Evolutionary conservation across 2,329 filamentous ascomycete species (phyloP), one percentile per base, ranked within the genome.

Genomic region (Sporothrix curviconia): DNA sequence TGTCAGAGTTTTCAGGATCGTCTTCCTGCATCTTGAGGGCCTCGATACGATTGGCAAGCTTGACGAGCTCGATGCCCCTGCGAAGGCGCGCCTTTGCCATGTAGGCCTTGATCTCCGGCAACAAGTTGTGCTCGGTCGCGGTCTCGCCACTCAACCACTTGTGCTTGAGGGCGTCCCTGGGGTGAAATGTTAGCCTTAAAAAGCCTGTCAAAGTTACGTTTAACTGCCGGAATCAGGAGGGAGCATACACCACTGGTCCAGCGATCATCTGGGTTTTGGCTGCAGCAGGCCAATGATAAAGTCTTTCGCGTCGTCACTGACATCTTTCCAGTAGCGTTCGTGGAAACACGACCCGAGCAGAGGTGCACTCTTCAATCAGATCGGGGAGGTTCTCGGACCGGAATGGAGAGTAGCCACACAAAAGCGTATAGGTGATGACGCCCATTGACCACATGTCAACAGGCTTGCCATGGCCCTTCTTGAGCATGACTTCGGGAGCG

Each of bases 381-480:
- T 97, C 94, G 63, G 87, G 82, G 50, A 99, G 79, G 67, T 89
- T 96, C 76, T 99, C 94, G 61, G 91, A 94, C 64, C 94, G 86
- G 82, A 99, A 99, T 19, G 94, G 94, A 44, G 92, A 96, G 77
- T 99, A 99, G 65, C 94, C 94, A 70, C 95, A 99, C 53, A 99
- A 87, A 28, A 99, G 80, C 15, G 94, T 99, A 75, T 99, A 99
- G 42, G 94, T 97, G 68, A 99, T 99, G 67, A 99, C 94, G 61
- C 94, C 94, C 74, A 99, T 82, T 3, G 94, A 97, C 94, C 94
- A 99, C 90, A 99, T 96, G 70, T 99, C 94, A 34, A 97, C 94
- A 4, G 94, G 90, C 74, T 97, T 99, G 70, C 94, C 94, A 71
- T 99, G 95, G 19, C 94, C 94, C 69, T 90, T 86, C 79, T 96